These are phyloP conservation scores for Lentithecium fluviatile DNA, from an alignment of 495 filamentous ascomycete genomes.

Conservation along the genomic window DNA sequence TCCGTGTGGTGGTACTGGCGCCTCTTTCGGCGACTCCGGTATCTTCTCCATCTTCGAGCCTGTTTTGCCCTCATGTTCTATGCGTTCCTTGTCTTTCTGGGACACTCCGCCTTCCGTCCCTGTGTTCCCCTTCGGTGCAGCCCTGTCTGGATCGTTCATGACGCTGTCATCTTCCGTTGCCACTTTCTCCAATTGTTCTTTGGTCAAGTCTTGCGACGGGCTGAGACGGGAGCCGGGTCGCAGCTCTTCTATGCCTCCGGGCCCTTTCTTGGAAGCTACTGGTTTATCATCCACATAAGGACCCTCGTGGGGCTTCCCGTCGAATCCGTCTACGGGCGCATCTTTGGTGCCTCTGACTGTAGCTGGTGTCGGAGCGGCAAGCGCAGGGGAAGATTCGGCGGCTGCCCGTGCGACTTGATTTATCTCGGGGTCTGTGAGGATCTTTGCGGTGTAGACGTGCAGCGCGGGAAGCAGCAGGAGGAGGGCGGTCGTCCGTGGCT, in stretches of 20 bases:
- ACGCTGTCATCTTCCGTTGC: slow-evolving; percentile 74
- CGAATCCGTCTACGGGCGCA: slow-evolving; percentile 90
- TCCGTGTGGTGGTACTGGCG: slow-evolving; percentile 74
- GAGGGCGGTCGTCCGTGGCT: slow-evolving; percentile 46
- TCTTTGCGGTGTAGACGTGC: slow-evolving; percentile 36
- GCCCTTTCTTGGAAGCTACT: slow-evolving; percentile 38
- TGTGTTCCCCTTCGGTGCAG: slow-evolving; percentile 76
- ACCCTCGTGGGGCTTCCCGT: slow-evolving; percentile 91
- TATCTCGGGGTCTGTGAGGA: slow-evolving; percentile 27
- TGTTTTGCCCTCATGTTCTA: slow-evolving; percentile 57
- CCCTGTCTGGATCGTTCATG: slow-evolving; percentile 79
- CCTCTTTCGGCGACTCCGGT: slow-evolving; percentile 80
- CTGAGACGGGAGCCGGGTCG: slow-evolving; percentile 32
- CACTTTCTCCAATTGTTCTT: slow-evolving; percentile 25
- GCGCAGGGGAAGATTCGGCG: slow-evolving; percentile 15
- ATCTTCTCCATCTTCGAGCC: slow-evolving; percentile 66
- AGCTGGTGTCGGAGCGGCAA: slow-evolving; percentile 43
- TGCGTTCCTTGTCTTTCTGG: slow-evolving; percentile 73
- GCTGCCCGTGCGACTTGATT: slow-evolving; percentile 31
- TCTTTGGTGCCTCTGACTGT: slow-evolving; percentile 67
- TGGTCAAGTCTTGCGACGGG: slow-evolving; percentile 35
- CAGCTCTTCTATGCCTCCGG: slow-evolving; percentile 51
- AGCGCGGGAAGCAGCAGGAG: slow-evolving; percentile 48
- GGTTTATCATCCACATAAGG: slow-evolving; percentile 55
- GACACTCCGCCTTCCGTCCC: slow-evolving; percentile 85